phyloP scores from a whole-genome alignment of 1,284 basidiomycete genomes.

The Bjerkandera adusta region DNA sequence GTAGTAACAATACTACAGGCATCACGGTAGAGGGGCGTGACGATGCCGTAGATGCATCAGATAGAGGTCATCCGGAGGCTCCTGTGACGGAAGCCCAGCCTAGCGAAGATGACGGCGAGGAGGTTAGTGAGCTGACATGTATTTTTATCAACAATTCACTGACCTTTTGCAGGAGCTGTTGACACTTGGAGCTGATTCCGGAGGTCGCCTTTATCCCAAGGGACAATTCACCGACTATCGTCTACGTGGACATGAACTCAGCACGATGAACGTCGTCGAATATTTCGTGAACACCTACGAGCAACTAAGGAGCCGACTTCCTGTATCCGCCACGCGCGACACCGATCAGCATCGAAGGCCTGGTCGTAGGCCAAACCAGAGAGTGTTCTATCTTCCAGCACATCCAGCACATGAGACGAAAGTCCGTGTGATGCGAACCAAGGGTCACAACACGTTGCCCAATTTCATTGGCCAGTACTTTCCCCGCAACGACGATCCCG shows the following conservation, averaged over 20 bases:
- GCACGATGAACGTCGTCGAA: conserved; percentile 11
- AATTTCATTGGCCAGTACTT: conserved; percentile 33
- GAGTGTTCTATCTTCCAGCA: conserved; percentile 11
- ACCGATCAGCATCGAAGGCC: background rate
- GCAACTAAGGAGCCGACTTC: conserved; percentile 8
- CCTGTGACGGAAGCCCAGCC: too few relatives aligned
- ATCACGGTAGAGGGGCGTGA: background rate
- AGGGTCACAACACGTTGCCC: conserved; percentile 33
- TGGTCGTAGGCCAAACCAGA: conserved; percentile 12
- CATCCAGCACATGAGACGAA: conserved; percentile 17
- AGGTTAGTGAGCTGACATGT: too few relatives aligned
- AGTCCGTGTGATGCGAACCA: conserved; percentile 21
- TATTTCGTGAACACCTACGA: conserved; percentile 25
- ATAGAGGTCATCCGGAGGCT: background rate
- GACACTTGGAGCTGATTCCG: background rate
- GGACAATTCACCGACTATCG: conserved; percentile 20
- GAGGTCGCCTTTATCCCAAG: conserved; percentile 4
- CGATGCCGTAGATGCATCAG: background rate
- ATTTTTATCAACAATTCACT: too few relatives aligned
- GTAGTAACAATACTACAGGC: too few relatives aligned
- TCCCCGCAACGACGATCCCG: conserved; percentile 26
- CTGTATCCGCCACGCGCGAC: background rate
- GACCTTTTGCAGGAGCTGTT: background rate
- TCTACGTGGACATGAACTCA: conserved; percentile 17
- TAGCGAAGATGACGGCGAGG: background rate